Percentiles rank a stretch among this genome's conserved stretches.
phyloP scores from a whole-genome alignment of 306 rosid species.

The Prinsepia uniflora region DNA sequence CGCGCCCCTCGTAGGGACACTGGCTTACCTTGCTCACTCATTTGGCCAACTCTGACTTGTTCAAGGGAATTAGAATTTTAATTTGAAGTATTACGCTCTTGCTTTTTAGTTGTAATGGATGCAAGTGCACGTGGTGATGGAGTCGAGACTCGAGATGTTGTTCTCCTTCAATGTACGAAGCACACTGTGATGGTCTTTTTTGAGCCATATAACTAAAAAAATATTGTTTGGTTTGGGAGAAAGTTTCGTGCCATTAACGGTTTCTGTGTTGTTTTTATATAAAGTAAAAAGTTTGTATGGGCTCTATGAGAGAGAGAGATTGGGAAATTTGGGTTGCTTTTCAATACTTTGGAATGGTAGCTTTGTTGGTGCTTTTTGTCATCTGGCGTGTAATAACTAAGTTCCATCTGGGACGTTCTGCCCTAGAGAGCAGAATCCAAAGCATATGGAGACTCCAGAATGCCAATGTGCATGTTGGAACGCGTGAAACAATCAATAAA shows the following conservation, averaged over 20 bases:
- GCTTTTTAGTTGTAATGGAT: conserved; percentile 5
- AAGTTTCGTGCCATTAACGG: conserved; percentile 25
- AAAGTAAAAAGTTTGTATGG: conserved; percentile 3
- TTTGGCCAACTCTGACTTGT: conserved; percentile 41
- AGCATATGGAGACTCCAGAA: no score
- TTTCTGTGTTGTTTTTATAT: not conserved
- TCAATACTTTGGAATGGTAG: not conserved
- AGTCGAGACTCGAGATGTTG: conserved; percentile 19
- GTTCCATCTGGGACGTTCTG: not conserved
- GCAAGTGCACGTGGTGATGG: conserved; percentile 39
- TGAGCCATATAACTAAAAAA: not conserved
- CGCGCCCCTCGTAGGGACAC: conserved; percentile 75
- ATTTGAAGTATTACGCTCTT: not conserved
- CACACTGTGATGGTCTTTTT: conserved; percentile 21
- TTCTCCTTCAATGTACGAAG: conserved; percentile 30
- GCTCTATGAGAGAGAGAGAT: conserved; percentile 4
- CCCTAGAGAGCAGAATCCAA: no score
- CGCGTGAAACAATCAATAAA: no score
- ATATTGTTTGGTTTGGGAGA: not conserved
- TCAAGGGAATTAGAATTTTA: not conserved
- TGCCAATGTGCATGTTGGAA: no score
- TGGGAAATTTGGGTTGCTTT: not conserved
- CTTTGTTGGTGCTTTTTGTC: conserved; percentile 8
- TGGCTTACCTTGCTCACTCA: conserved; percentile 65
- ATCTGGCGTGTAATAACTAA: not conserved